Percentiles rank a stretch among this genome's conserved stretches.
phyloP scores from a whole-genome alignment of 108 stramenopile genomes.

The Cyclotella kingstonii region DNA sequence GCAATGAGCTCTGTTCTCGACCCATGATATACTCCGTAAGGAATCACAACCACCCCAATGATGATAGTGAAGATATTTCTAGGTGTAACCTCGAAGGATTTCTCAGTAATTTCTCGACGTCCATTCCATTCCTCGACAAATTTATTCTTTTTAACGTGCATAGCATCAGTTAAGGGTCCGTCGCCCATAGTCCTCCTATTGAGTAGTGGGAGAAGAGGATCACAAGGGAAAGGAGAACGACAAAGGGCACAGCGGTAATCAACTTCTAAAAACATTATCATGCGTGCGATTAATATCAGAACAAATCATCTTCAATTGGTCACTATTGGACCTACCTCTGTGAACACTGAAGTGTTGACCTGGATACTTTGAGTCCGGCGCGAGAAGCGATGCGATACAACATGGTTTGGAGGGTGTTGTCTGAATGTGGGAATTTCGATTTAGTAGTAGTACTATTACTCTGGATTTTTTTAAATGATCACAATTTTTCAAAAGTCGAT shows the following conservation, averaged over 20 bases:
- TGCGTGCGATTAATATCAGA: background rate
- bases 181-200: slow-evolving; percentile 71
- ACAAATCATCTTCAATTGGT: background rate
- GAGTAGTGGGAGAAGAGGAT: background rate
- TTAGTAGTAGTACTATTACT: too few relatives aligned
- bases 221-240: background rate
- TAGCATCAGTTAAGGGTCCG: slow-evolving; percentile 63
- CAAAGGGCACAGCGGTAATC: background rate
- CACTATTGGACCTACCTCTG: slow-evolving; percentile 13
- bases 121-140: slow-evolving; percentile 89
- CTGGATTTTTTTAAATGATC: too few relatives aligned
- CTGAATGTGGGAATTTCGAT: too few relatives aligned
- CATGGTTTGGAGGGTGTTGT: slow-evolving; percentile 4
- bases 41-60: slow-evolving; percentile 48
- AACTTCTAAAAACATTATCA: background rate
- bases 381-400: background rate
- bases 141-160: slow-evolving; percentile 82
- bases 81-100: slow-evolving; percentile 45
- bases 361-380: slow-evolving; percentile 14
- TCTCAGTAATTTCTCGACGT: slow-evolving; percentile 79
- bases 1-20: slow-evolving; percentile 61
- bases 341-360: slow-evolving; percentile 5
- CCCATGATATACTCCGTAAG: slow-evolving; percentile 56
- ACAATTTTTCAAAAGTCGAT: too few relatives aligned
- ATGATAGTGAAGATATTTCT: slow-evolving; percentile 45